Evolutionary conservation across 176 grass and related monocot species (phyloP), one percentile per base, ranked within the genome.

Genomic region (Carex littledalei): DNA sequence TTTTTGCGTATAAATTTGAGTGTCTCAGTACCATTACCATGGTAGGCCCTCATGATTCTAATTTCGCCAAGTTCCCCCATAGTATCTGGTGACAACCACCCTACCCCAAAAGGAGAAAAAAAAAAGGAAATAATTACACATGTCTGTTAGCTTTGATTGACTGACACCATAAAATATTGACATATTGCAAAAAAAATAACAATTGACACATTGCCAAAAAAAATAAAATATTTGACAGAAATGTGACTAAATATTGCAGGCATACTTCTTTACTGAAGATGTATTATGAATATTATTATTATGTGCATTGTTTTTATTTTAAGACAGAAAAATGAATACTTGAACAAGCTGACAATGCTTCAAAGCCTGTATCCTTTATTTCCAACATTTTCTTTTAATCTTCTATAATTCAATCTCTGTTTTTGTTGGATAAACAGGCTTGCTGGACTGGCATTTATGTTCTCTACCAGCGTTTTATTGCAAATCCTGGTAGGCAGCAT

Each of bases 371-470:
- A 55, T 55, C 17, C 12, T 34, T 69, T 58, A 54, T 84, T 26
- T 85, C 14, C 45, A 37, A 84, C 43, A 81, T 85, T 69, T 88
- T 37, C 3, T 3, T 73, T 81, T 60, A 41, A 26, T 45, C 0
- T 47, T 82, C 14, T 59, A 4, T 22, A 47, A 58, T 13, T 34
- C 35, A 58, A 29, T 64, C 41, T 73, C 85, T 26, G 16, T 85
- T 82, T 78, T 66, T 35, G 7, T 64, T 88, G 58, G 41, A 59
- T 64, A 64, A 81, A 84, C 91, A 98, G 96, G 54, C 91, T 98
- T 0, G 93, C 85, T 92, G 96, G 89, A 89, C 90, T 98, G 45
- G 96, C 93, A 0, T 95, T 93, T 93, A 98, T 98, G 96, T 98
- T 94, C 81, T 98, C 96, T 3, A 85, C 96, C 18, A 98, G 93